Evolutionary conservation across 176 grass and related monocot species (phyloP), one percentile per base, ranked within the genome.

Genomic region (Lolium rigidum): DNA sequence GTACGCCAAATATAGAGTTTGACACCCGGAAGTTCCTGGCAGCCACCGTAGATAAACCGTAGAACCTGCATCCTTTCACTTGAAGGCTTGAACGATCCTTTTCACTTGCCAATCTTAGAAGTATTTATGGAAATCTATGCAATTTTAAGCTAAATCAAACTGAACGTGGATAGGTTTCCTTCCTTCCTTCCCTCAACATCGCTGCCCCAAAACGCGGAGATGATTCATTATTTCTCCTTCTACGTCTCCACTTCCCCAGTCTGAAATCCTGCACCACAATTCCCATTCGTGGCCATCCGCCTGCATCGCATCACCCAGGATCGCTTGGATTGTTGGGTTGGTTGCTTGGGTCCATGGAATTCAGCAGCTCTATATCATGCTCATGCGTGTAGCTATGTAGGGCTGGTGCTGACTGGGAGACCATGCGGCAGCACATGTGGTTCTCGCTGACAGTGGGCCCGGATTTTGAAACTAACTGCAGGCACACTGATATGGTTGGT

Each of bases 381-480:
- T 11, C 67, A 70, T 64, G 61, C 22, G 4, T 65, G 1, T 64
- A 64, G 24, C 25, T 2, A 15, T 51, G 84, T 70, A 70, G 63
- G 80, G 73, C 83, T 78, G 86, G 80, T 83, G 65, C 52, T 51
- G 67, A 60, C 61, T 2, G 24, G 48, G 55, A 43, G 43, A 59
- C 84, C 7, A 61, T 48, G 18, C 10, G 2, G 25, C 56, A 51
- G 67, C 7, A 38, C 71, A 52, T 39, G 57, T 65, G 44, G 2
- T 10, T 24, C 26, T 76, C 24, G 62, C 41, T 50, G 70, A 41
- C 16, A 10, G 15, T 63, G 14, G 57, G 43, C 7, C 70, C 39
- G 7, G 25, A 38, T 10, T 21, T 49, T 72, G 64, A 10, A 55
- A 57, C 52, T 7, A n/a, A 77, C 28, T 70, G 38, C 31, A 37